Conservation (phyloP, 768 basidiomycete genomes). For the Infundibulicybe gibba region DNA sequence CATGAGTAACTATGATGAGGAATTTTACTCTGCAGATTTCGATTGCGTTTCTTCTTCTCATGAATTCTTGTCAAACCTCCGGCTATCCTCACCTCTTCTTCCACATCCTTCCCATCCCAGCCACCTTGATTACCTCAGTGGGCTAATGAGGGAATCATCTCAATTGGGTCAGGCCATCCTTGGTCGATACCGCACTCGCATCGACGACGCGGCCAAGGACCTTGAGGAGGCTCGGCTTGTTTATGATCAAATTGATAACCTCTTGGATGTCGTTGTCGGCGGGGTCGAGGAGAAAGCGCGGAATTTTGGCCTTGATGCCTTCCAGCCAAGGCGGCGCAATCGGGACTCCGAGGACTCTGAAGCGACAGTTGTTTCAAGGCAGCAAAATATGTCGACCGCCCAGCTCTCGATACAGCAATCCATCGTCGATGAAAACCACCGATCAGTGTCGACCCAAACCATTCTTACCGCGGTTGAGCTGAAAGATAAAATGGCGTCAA, state of each 20-base stretch:
- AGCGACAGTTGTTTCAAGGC: conserved; percentile 40
- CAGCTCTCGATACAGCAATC: conserved; percentile 9
- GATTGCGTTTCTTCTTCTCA: conserved; percentile 42
- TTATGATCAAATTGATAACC: conserved; percentile 37
- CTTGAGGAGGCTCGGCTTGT: conserved; percentile 42
- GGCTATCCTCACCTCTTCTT: conserved; percentile 39
- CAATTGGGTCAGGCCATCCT: conserved; percentile 44
- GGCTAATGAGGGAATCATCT: conserved; percentile 43
- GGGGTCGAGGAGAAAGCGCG: conserved; percentile 43
- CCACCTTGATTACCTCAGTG: conserved; percentile 40
- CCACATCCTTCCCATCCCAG: conserved; percentile 31
- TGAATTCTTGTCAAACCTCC: conserved; percentile 52
- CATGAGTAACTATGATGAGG: conserved; percentile 23
- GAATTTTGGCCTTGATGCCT: conserved; percentile 27
- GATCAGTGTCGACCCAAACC: conserved; percentile 26
- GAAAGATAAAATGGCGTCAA: conserved; percentile 1
- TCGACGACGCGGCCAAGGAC: conserved; percentile 48
- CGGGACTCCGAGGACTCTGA: conserved; percentile 71
- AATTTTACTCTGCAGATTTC: conserved; percentile 35
- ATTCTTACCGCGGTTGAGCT: neutral
- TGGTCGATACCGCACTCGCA: conserved; percentile 46
- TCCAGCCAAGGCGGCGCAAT: conserved; percentile 28
- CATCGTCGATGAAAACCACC: conserved; percentile 10
- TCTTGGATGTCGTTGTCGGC: conserved; percentile 40
- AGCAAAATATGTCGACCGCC: conserved; percentile 10